These are phyloP conservation scores for Pythium dissotocum DNA, from an alignment of 352 stramenopile species.

Conservation along the genomic window DNA sequence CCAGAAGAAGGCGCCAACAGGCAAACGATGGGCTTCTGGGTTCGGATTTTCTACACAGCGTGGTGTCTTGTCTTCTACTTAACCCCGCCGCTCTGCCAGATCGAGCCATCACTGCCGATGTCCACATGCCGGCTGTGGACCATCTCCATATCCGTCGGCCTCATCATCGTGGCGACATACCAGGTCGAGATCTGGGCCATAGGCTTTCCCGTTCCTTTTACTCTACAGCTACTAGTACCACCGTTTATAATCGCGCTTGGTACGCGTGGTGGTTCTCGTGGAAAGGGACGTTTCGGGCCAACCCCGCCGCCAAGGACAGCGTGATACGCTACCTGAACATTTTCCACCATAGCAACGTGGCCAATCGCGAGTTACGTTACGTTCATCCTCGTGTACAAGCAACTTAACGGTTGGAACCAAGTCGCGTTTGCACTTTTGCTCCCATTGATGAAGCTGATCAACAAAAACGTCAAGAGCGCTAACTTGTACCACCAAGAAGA, in stretches of 20 bases:
- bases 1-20: not conserved
- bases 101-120: conserved; percentile 1
- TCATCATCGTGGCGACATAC: not conserved
- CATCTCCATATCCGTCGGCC: not conserved
- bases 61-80: not conserved
- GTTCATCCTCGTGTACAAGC: not conserved
- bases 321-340: too few relatives aligned
- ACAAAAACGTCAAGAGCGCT: not conserved
- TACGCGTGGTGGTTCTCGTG: too few relatives aligned
- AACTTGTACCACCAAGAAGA: conserved; percentile 2
- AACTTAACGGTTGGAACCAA: not conserved
- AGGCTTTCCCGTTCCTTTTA: not conserved
- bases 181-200: not conserved
- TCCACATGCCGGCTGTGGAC: not conserved
- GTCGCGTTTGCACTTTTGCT: not conserved
- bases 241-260: too few relatives aligned
- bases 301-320: too few relatives aligned
- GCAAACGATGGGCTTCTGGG: not conserved
- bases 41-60: not conserved
- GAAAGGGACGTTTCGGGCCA: not conserved
- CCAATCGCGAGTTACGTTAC: not conserved
- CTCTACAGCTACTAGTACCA: not conserved
- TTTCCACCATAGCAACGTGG: too few relatives aligned
- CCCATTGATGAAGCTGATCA: not conserved
- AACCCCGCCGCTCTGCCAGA: not conserved